Conservation (phyloP, 2,329 filamentous ascomycete genomes). For the Helotiales sp. region DNA sequence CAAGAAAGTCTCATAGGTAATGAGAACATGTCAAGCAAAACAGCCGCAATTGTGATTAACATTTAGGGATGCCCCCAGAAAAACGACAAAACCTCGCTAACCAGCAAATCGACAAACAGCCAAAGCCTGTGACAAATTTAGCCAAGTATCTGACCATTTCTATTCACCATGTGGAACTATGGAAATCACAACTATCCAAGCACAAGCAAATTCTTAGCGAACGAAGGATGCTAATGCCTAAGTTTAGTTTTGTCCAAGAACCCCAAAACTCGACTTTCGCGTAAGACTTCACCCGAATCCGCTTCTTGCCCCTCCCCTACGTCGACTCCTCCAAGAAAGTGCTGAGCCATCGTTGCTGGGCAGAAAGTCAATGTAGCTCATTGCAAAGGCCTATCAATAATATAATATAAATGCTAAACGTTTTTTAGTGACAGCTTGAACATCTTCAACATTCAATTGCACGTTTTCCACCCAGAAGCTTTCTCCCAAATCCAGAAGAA, state of each 20-base stretch:
- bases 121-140: no score
- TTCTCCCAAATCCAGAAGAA: neutral
- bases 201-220: neutral
- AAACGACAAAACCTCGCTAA: no score
- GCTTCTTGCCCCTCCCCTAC: slow-evolving; percentile 4
- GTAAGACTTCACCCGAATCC: slow-evolving; percentile 15
- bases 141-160: no score
- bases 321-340: neutral
- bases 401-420: neutral
- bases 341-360: neutral
- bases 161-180: no score
- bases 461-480: neutral
- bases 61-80: no score
- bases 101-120: no score
- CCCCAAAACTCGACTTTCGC: neutral
- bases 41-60: no score
- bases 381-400: neutral
- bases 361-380: neutral
- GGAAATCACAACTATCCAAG: neutral
- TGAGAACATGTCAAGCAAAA: no score
- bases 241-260: neutral
- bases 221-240: neutral
- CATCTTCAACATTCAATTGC: neutral
- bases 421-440: neutral
- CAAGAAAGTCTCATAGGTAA: no score